Percentiles rank a stretch among this genome's conserved stretches.
These are phyloP conservation scores for Penicillium sp. DNA, from an alignment of 2,329 filamentous ascomycete genomes.

Conservation along the genomic window DNA sequence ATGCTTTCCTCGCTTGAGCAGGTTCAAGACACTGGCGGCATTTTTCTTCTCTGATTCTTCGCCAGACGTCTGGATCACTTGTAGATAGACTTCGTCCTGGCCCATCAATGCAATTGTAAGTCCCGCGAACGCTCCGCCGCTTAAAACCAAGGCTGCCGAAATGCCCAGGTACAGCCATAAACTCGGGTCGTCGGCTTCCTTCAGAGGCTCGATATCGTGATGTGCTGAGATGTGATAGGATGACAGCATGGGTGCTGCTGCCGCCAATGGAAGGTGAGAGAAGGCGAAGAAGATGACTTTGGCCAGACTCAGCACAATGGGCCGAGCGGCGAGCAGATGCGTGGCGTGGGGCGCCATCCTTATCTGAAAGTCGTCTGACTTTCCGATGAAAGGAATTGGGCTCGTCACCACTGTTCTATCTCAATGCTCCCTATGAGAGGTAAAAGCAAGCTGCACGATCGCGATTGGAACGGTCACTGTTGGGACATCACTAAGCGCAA, in stretches of 20 bases:
- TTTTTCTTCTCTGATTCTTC: constrained; percentile 85
- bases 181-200: constrained; percentile 62
- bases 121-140: constrained; percentile 91
- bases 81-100: constrained; percentile 93
- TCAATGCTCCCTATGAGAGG: not conserved
- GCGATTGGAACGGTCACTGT: constrained; percentile 5
- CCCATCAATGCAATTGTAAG: constrained; percentile 73
- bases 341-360: constrained; percentile 35
- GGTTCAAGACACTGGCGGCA: constrained; percentile 75
- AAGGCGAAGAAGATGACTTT: constrained; percentile 47
- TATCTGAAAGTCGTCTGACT: constrained; percentile 1
- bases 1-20: constrained; percentile 89
- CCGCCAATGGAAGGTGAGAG: constrained; percentile 43
- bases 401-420: not conserved
- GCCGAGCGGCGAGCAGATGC: constrained; percentile 43
- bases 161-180: constrained; percentile 81
- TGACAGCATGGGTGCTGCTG: constrained; percentile 42
- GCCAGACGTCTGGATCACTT: constrained; percentile 85
- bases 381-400: not conserved
- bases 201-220: constrained; percentile 46
- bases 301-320: constrained; percentile 45
- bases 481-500: constrained; percentile 3
- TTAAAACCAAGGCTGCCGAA: constrained; percentile 78
- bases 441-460: not conserved
- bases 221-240: constrained; percentile 20